Evolutionary conservation across 2,329 filamentous ascomycete genomes (phyloP).

Genomic region (Cryphonectria radicalis): DNA sequence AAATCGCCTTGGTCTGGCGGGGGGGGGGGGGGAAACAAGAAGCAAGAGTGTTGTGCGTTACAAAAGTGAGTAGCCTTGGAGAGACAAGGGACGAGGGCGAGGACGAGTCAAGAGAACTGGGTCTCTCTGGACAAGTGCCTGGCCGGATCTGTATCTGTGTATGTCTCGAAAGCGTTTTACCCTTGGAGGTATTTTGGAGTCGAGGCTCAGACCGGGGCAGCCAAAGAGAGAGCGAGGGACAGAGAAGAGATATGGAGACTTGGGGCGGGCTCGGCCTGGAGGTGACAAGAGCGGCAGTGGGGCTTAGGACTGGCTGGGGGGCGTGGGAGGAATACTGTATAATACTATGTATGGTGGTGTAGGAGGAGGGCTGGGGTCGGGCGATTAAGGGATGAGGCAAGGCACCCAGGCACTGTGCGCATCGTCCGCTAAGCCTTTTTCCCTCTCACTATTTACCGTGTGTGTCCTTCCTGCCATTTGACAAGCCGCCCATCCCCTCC

Average conservation of each 20-base stretch:
- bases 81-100: slow-evolving; percentile 11
- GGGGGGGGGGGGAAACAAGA: not conserved
- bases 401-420: not conserved
- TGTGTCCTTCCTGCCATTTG: not conserved
- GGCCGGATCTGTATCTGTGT: slow-evolving; percentile 15
- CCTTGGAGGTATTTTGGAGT: slow-evolving; percentile 30
- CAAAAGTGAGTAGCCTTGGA: not conserved
- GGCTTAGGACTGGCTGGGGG: not conserved
- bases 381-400: not conserved
- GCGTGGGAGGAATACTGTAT: not conserved
- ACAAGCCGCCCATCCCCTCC: not conserved
- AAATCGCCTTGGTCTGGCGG: not conserved
- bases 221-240: slow-evolving; percentile 4
- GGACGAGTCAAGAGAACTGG: slow-evolving; percentile 15
- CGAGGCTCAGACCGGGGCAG: slow-evolving; percentile 5
- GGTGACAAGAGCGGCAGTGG: slow-evolving; percentile 4
- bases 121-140: slow-evolving; percentile 23
- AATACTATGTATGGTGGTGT: not conserved
- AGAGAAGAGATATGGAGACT: slow-evolving; percentile 1
- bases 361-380: not conserved
- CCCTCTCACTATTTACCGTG: not conserved
- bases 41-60: not conserved
- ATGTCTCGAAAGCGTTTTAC: slow-evolving; percentile 39
- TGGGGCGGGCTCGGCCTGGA: not conserved
- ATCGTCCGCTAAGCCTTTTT: not conserved